Conservation (phyloP, 163 green algal species). For the Scenedesmus sp. region DNA sequence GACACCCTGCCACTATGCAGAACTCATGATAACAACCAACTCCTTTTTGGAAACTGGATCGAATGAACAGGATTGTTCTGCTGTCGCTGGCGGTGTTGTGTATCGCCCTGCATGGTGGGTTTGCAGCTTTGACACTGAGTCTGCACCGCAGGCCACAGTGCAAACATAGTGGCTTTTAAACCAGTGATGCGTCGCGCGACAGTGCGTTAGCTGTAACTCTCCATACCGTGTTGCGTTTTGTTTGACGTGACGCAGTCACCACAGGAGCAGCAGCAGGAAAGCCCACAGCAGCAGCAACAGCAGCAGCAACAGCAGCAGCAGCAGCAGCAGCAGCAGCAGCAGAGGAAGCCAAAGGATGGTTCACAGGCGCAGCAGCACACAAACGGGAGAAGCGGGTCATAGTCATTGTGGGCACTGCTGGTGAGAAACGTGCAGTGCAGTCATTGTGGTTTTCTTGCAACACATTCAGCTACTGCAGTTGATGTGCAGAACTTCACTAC, state of each 20-base stretch:
- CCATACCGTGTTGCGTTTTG: too few relatives aligned
- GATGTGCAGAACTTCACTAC: background rate
- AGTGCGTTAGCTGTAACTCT: too few relatives aligned
- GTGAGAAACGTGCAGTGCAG: background rate
- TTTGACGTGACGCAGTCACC: too few relatives aligned
- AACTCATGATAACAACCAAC: background rate
- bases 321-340: background rate
- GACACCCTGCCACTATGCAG: background rate
- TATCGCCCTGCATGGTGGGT: background rate
- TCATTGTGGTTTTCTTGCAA: too few relatives aligned
- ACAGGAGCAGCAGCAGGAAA: background rate
- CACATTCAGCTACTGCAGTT: background rate
- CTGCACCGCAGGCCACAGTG: background rate
- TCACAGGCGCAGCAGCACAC: background rate
- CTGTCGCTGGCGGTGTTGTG: background rate
- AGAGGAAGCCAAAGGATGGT: background rate
- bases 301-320: background rate
- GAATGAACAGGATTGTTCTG: background rate
- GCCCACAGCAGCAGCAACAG: background rate
- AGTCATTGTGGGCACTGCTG: conserved; percentile 4
- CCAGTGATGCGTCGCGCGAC: too few relatives aligned
- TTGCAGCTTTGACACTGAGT: background rate
- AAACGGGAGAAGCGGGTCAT: background rate
- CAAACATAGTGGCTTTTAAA: background rate
- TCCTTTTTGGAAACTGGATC: too few relatives aligned